Conservation (phyloP, 2,329 filamentous ascomycete genomes). For the Colletotrichum sp. region DNA sequence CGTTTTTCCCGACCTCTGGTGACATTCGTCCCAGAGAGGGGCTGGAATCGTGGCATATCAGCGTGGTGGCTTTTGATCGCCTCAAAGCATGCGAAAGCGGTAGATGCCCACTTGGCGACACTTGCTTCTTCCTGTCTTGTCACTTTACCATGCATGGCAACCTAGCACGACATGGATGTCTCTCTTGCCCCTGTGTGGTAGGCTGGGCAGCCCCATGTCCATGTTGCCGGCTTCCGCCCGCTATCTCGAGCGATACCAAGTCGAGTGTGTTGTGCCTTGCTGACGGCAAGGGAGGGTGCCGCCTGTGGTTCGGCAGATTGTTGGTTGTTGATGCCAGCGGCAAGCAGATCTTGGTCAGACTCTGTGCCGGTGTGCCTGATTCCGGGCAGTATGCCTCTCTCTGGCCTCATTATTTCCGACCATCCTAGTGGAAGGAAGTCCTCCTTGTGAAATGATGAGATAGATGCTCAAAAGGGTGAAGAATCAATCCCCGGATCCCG, state of each 20-base stretch:
- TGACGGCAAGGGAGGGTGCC: neutral
- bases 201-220: neutral
- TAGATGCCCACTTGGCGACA: neutral
- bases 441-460: too few relatives aligned
- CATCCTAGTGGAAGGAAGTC: neutral
- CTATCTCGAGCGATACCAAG: neutral
- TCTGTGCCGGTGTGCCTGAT: neutral
- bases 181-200: neutral
- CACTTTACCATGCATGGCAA: constrained; percentile 6
- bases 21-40: neutral
- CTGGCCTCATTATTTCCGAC: neutral
- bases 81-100: neutral
- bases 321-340: neutral
- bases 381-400: neutral
- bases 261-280: neutral
- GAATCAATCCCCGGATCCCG: neutral
- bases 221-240: neutral
- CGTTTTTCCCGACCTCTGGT: neutral
- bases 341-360: neutral
- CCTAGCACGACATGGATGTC: neutral
- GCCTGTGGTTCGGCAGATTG: neutral
- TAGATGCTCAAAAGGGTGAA: neutral
- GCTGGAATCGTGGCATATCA: neutral
- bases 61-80: neutral
- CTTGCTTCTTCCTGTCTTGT: constrained; percentile 6